Percentiles rank a stretch among this genome's conserved stretches.
Conservation (phyloP, 805 yeast species). For the Zygosaccharomyces bailii region DNA sequence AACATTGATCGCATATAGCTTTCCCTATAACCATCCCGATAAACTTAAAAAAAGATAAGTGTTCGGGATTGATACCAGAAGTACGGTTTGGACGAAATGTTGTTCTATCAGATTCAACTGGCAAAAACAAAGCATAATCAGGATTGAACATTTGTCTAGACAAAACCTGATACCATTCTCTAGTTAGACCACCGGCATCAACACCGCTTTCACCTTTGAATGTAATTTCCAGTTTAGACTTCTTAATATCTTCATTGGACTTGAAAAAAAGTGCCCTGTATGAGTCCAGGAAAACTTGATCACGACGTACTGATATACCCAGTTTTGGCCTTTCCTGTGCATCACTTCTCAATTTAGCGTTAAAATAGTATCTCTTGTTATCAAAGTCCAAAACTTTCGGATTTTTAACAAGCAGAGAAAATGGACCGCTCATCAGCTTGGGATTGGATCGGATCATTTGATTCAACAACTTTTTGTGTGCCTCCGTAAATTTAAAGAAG, state of each 20-base stretch:
- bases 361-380: conserved; percentile 84
- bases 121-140: conserved; percentile 85
- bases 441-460: conserved; percentile 90
- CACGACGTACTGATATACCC: conserved; percentile 71
- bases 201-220: conserved; percentile 94
- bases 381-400: conserved; percentile 92
- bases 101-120: conserved; percentile 87
- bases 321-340: conserved; percentile 46
- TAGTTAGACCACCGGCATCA: conserved; percentile 96
- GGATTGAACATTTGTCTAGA: conserved; percentile 96
- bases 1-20: conserved; percentile 82
- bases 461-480: conserved; percentile 81
- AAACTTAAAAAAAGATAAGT: conserved; percentile 86
- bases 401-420: conserved; percentile 80
- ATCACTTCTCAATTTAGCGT: conserved; percentile 60
- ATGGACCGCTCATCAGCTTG: conserved; percentile 92
- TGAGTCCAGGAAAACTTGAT: conserved; percentile 88
- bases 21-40: conserved; percentile 93
- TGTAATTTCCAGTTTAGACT: conserved; percentile 69
- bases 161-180: conserved; percentile 96
- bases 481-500: conserved; percentile 83
- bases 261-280: conserved; percentile 80
- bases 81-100: conserved; percentile 95
- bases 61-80: conserved; percentile 90
- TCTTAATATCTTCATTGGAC: conserved; percentile 65